Conservation (phyloP, 75 land plant genomes). For the Pseudotsuga menziesii region DNA sequence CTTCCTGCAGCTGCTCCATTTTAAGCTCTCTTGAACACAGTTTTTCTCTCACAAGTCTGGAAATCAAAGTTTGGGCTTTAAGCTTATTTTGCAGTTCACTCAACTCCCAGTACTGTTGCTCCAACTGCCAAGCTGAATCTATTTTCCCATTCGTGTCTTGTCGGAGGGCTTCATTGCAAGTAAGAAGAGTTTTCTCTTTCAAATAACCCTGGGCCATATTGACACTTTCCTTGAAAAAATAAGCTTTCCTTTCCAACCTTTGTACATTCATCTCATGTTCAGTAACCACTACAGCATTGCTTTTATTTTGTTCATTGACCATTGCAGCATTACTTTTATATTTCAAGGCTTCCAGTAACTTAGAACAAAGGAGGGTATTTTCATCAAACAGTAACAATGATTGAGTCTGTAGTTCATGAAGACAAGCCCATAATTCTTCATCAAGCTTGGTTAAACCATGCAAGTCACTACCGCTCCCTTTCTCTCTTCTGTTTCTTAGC, state of each 20-base stretch:
- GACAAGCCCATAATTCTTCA: conserved; percentile 43
- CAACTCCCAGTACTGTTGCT: too few species aligned
- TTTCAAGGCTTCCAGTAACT: conserved; percentile 39
- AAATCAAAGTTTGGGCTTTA: conserved; percentile 40
- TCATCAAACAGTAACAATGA: conserved; percentile 43
- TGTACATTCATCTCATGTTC: conserved; percentile 41
- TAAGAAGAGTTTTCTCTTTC: conserved; percentile 25
- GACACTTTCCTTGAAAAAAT: conserved; percentile 30
- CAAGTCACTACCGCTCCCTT: conserved; percentile 18
- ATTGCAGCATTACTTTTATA: conserved; percentile 6
- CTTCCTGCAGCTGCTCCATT: conserved; percentile 47
- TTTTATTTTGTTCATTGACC: conserved; percentile 19
- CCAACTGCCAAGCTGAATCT: not conserved
- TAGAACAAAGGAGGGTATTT: conserved; percentile 26
- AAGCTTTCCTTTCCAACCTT: conserved; percentile 27
- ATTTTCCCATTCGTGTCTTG: too few species aligned
- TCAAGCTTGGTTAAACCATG: conserved; percentile 40
- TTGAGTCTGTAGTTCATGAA: conserved; percentile 41
- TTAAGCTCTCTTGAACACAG: conserved; percentile 51
- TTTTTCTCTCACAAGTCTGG: conserved; percentile 44
- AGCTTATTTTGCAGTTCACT: conserved; percentile 23
- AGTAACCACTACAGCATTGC: conserved; percentile 29
- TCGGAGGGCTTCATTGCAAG: too few species aligned
- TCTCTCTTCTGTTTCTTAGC: conserved; percentile 20
- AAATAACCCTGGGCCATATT: conserved; percentile 18